phyloP scores from a whole-genome alignment of 495 filamentous ascomycete genomes.

The Hypoxylon rickii region DNA sequence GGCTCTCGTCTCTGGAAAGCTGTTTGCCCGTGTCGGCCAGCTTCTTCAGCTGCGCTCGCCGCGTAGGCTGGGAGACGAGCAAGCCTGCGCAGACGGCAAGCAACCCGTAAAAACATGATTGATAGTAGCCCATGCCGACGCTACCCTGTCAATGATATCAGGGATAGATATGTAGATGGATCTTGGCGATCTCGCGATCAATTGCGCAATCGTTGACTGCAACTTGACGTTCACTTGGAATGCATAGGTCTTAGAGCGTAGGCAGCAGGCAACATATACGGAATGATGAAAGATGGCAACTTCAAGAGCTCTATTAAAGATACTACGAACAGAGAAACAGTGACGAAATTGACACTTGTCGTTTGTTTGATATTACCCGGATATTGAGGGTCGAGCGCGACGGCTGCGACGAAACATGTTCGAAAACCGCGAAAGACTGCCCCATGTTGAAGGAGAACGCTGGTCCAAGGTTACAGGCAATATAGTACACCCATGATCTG shows the following conservation, averaged over 20 bases:
- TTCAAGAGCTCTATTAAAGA: constrained; percentile 15
- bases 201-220: too few species aligned
- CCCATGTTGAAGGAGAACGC: constrained; percentile 20
- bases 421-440: constrained; percentile 13
- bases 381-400: constrained; percentile 31
- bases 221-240: background rate
- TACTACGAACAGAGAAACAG: background rate
- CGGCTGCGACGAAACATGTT: constrained; percentile 28
- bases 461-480: constrained; percentile 22
- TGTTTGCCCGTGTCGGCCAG: constrained; percentile 10
- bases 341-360: constrained; percentile 38
- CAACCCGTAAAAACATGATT: constrained; percentile 32
- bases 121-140: constrained; percentile 34
- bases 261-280: too few species aligned
- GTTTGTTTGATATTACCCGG: constrained; percentile 42
- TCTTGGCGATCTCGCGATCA: too few species aligned
- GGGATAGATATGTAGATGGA: background rate
- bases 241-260: too few species aligned
- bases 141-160: constrained; percentile 3
- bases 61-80: constrained; percentile 33
- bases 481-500: constrained; percentile 25
- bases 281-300: constrained; percentile 4
- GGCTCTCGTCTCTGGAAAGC: constrained; percentile 11
- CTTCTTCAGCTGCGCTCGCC: constrained; percentile 26
- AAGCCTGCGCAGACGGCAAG: constrained; percentile 24